These are phyloP conservation scores for Mortierella sp. DNA, from an alignment of 371 early-diverging fungal species.

Conservation along the genomic window DNA sequence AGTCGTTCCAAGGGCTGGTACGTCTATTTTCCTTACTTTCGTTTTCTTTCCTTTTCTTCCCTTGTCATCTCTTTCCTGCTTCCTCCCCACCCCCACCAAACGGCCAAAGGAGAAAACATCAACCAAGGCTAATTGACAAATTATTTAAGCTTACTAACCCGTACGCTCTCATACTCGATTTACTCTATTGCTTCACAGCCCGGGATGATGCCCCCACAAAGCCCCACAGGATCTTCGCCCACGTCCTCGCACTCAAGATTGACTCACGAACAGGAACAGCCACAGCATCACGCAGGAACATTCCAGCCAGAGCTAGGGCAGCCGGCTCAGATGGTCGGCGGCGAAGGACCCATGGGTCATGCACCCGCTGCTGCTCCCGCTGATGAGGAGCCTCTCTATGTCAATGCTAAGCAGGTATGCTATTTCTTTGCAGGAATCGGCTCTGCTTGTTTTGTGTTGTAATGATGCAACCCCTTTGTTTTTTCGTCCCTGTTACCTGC, in stretches of 20 bases:
- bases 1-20: constrained; percentile 39
- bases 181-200: constrained; percentile 20
- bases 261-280: constrained; percentile 29
- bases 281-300: constrained; percentile 27
- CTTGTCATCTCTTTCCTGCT: not conserved
- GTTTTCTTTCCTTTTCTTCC: too few species aligned
- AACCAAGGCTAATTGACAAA: not conserved
- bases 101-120: not conserved
- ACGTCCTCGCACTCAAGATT: constrained; percentile 37
- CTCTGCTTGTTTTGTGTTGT: not conserved
- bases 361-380: constrained; percentile 22
- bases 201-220: constrained; percentile 53
- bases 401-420: constrained; percentile 57
- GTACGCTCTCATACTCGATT: not conserved
- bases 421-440: not conserved
- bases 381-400: constrained; percentile 57
- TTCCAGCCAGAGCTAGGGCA: constrained; percentile 36
- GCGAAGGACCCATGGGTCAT: constrained; percentile 23
- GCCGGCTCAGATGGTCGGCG: constrained; percentile 22
- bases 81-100: not conserved
- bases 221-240: constrained; percentile 52
- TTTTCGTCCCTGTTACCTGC: not conserved
- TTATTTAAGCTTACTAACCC: constrained; percentile 1
- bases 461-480: not conserved
- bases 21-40: not conserved